Evolutionary conservation across 2,329 filamentous ascomycete genomes (phyloP).

Genomic region (Penicillium sp.): DNA sequence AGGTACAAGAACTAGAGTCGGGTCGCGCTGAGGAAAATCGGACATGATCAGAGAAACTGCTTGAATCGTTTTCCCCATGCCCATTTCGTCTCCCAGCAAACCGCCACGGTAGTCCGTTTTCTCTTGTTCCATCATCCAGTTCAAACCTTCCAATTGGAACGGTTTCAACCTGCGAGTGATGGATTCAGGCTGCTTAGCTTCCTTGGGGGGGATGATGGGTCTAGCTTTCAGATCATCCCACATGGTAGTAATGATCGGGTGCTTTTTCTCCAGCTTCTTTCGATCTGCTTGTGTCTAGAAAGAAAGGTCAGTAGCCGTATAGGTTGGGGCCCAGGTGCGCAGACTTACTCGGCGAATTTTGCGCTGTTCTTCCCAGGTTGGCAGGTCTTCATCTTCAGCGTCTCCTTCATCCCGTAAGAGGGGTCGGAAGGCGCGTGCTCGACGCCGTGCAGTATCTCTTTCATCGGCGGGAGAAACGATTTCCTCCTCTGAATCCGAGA

Average conservation of each 20-base stretch:
- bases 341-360: slow-evolving; percentile 28
- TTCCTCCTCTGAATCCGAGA: slow-evolving; percentile 19
- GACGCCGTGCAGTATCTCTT: background rate
- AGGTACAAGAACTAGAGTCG: slow-evolving; percentile 82
- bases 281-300: slow-evolving; percentile 52
- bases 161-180: slow-evolving; percentile 84
- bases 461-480: background rate
- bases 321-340: slow-evolving; percentile 5
- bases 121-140: slow-evolving; percentile 94
- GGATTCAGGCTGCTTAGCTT: slow-evolving; percentile 65
- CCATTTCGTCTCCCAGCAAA: slow-evolving; percentile 95
- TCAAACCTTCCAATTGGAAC: slow-evolving; percentile 88
- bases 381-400: slow-evolving; percentile 4
- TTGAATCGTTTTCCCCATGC: slow-evolving; percentile 97
- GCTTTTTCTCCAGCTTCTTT: slow-evolving; percentile 64
- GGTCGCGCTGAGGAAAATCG: slow-evolving; percentile 77
- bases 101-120: slow-evolving; percentile 80
- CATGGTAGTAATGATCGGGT: slow-evolving; percentile 77
- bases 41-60: slow-evolving; percentile 98
- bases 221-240: slow-evolving; percentile 71
- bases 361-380: slow-evolving; percentile 15
- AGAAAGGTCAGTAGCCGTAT: slow-evolving; percentile 27
- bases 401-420: no score
- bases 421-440: background rate
- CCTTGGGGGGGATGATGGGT: slow-evolving; percentile 60